Percentiles rank a stretch among this genome's conserved stretches.
These are phyloP conservation scores for Pseudonitzschia pungens DNA, from an alignment of 108 stramenopile genomes.

Conservation along the genomic window DNA sequence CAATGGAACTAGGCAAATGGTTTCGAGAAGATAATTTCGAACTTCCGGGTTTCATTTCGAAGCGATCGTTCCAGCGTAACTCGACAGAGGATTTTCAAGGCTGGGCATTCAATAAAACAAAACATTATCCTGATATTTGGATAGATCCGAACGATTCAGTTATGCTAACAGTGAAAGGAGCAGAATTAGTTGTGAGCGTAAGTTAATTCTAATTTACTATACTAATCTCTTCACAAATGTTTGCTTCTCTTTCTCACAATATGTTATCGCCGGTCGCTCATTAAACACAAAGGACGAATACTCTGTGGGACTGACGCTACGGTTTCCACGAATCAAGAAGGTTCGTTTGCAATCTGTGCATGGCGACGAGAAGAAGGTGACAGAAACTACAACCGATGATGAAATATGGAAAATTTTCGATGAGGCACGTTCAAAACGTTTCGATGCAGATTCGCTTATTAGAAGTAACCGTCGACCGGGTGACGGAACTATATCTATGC, in stretches of 20 bases:
- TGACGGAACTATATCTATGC: no score
- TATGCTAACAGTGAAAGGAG: conserved; percentile 70
- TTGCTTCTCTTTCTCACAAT: neutral
- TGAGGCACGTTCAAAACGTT: conserved; percentile 32
- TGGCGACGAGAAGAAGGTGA: conserved; percentile 44
- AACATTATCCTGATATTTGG: conserved; percentile 64
- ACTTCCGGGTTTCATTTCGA: conserved; percentile 71
- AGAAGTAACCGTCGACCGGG: conserved; percentile 1
- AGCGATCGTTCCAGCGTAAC: conserved; percentile 54
- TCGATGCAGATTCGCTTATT: conserved; percentile 19
- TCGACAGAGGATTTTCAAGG: conserved; percentile 49
- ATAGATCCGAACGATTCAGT: conserved; percentile 77
- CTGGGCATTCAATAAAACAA: conserved; percentile 50
- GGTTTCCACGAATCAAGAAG: conserved; percentile 72
- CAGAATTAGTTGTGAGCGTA: conserved; percentile 53
- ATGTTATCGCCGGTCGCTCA: neutral
- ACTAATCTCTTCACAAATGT: neutral
- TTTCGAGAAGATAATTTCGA: conserved; percentile 42
- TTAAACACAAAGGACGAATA: conserved; percentile 40
- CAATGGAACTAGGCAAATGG: conserved; percentile 60
- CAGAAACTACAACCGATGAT: conserved; percentile 44
- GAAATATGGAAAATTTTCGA: conserved; percentile 47
- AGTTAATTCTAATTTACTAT: neutral
- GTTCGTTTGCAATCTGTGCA: conserved; percentile 54
- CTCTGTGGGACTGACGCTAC: conserved; percentile 66